These are phyloP conservation scores for Pluteus cervinus DNA, from an alignment of 768 basidiomycete species.

Conservation along the genomic window DNA sequence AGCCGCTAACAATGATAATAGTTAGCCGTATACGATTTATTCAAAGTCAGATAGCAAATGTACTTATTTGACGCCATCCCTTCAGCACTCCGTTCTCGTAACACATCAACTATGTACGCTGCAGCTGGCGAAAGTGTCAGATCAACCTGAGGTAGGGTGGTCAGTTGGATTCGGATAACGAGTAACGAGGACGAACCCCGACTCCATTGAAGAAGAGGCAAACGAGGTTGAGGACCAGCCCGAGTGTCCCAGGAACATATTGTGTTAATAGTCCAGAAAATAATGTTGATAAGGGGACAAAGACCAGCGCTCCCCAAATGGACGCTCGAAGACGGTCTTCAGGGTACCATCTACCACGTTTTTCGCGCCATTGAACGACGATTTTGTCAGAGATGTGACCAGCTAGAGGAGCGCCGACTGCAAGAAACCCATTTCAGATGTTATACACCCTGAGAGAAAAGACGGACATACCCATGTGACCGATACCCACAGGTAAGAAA, in stretches of 20 bases:
- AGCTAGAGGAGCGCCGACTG: conserved; percentile 58
- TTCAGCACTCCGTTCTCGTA: conserved; percentile 59
- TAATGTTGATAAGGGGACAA: conserved; percentile 49
- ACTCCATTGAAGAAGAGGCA: conserved; percentile 61
- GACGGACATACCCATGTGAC: conserved; percentile 44
- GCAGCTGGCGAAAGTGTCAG: conserved; percentile 47
- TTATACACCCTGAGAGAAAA: background rate
- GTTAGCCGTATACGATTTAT: background rate
- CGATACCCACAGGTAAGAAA: conserved; percentile 55
- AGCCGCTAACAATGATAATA: conserved; percentile 32
- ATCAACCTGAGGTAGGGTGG: conserved; percentile 37
- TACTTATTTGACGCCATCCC: conserved; percentile 52
- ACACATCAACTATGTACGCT: conserved; percentile 54
- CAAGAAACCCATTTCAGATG: too few species aligned
- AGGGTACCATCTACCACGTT: conserved; percentile 58
- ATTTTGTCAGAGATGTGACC: conserved; percentile 54
- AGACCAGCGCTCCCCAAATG: conserved; percentile 35
- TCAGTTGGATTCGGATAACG: background rate
- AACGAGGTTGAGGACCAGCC: conserved; percentile 43
- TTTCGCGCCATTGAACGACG: conserved; percentile 40
- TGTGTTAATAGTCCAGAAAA: conserved; percentile 42
- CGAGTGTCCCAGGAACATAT: conserved; percentile 42
- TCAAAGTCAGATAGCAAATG: conserved; percentile 14
- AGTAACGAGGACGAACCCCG: conserved; percentile 38
- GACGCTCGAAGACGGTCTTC: conserved; percentile 62